Conservation (phyloP, 1,139 yeast species). For the Debaryomyces subglobosus region DNA sequence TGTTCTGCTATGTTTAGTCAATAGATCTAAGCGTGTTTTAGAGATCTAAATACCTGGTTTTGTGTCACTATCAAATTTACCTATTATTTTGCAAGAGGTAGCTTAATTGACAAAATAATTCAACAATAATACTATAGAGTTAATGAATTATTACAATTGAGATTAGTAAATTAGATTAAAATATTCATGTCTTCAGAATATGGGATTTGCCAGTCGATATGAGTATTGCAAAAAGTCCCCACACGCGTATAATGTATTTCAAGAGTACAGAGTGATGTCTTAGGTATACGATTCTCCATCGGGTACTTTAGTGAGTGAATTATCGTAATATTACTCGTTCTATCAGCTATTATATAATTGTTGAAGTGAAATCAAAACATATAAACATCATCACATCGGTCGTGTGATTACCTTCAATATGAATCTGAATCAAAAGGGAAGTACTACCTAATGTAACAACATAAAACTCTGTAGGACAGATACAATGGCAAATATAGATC, state of each 20-base stretch:
- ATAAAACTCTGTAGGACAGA: background rate
- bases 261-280: no score
- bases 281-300: no score
- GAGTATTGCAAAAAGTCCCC: no score
- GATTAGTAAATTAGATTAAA: no score
- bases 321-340: background rate
- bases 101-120: background rate
- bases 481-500: constrained; percentile 10
- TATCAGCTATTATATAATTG: background rate
- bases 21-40: constrained; percentile 1
- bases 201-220: no score
- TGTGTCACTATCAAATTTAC: background rate
- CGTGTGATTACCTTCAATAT: constrained; percentile 1
- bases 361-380: background rate
- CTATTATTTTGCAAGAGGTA: background rate
- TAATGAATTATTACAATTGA: background rate
- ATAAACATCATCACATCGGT: background rate
- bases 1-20: background rate
- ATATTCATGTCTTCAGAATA: no score
- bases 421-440: background rate
- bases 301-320: no score
- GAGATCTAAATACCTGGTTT: background rate
- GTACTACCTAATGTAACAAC: background rate
- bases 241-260: no score
- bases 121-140: background rate